Conservation (phyloP, 305 asterid species). For the Ajuga reptans region DNA sequence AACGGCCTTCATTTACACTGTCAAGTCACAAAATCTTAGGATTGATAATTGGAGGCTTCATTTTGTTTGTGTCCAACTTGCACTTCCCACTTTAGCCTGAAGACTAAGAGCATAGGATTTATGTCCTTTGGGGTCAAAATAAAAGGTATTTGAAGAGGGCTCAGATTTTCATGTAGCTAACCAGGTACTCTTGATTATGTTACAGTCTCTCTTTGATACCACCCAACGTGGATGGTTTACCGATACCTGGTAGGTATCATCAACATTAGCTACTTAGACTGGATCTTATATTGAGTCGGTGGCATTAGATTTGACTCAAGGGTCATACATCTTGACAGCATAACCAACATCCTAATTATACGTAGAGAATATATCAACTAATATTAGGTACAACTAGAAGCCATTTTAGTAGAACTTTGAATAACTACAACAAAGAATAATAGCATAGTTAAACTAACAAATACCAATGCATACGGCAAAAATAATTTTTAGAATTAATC, state of each 20-base stretch:
- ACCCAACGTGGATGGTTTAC: neutral
- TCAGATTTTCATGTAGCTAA: neutral
- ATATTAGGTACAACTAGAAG: neutral
- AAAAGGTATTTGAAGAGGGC: neutral
- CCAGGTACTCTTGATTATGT: neutral
- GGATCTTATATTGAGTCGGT: neutral
- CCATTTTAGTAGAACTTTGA: neutral
- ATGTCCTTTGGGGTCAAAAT: neutral
- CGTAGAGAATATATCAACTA: neutral
- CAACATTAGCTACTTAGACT: neutral
- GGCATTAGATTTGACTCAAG: conserved; percentile 3
- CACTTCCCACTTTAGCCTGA: neutral
- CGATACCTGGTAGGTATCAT: neutral
- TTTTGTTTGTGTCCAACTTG: neutral
- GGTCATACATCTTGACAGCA: neutral
- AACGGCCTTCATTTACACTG: neutral
- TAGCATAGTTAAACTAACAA: neutral
- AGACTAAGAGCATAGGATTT: neutral
- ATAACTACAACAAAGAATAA: neutral
- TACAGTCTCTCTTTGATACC: neutral
- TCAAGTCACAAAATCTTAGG: conserved; percentile 5
- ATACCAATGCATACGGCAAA: neutral
- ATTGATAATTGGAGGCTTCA: neutral
- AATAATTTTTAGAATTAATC: neutral
- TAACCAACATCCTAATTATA: neutral